Evolutionary conservation across 768 basidiomycete species (phyloP).

Genomic region (Tylopilus plumbeoviolaceoides): DNA sequence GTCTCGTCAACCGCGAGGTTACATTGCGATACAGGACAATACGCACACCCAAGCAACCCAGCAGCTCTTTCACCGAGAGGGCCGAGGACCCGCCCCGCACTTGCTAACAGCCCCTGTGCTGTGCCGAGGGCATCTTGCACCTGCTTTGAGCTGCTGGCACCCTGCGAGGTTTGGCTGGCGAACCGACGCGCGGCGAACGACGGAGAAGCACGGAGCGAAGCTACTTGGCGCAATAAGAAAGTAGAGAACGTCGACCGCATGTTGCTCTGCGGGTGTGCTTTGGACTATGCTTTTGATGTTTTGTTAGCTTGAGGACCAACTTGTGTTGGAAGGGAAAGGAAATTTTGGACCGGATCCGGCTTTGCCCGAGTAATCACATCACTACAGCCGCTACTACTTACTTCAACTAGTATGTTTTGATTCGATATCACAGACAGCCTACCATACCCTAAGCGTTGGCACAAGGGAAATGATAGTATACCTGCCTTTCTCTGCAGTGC

Average conservation of each 20-base stretch:
- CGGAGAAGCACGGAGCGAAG: conserved; percentile 13
- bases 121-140: conserved; percentile 61
- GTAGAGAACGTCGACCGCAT: conserved; percentile 28
- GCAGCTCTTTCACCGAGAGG: conserved; percentile 53
- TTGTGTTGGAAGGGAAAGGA: background rate
- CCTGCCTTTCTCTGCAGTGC: too few species aligned
- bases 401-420: too few species aligned
- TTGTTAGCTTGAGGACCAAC: conserved; percentile 2
- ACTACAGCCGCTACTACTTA: too few species aligned
- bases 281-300: conserved; percentile 2
- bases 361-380: background rate
- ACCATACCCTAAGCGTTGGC: too few species aligned
- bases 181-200: conserved; percentile 34
- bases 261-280: conserved; percentile 2
- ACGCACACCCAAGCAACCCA: conserved; percentile 53
- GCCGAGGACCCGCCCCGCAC: conserved; percentile 44
- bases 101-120: conserved; percentile 55
- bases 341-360: conserved; percentile 2
- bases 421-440: too few species aligned
- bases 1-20: background rate
- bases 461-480: too few species aligned
- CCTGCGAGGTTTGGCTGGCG: conserved; percentile 33
- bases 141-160: conserved; percentile 52
- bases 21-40: background rate
- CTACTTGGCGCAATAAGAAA: conserved; percentile 22